Evolutionary conservation across 306 rosid species (phyloP).

Genomic region (Prunus dulcis): DNA sequence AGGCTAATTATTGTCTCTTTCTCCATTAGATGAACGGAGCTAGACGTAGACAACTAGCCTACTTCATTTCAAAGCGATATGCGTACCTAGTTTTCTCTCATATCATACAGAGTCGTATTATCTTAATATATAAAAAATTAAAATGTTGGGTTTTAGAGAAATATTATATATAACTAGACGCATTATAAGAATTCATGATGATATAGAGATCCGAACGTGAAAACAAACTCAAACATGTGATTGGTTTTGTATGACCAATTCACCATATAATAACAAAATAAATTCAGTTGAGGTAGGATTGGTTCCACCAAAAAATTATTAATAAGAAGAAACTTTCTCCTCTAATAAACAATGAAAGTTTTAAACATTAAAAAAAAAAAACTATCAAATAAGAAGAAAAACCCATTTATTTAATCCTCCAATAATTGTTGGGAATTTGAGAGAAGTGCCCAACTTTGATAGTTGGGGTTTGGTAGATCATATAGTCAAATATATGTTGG

Average conservation of each 20-base stretch:
- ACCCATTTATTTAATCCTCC: neutral
- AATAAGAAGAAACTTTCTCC: too few species aligned
- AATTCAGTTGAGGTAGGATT: neutral
- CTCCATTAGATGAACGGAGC: constrained; percentile 1
- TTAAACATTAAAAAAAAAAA: neutral
- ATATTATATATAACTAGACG: neutral
- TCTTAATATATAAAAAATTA: neutral
- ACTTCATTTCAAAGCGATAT: too few species aligned
- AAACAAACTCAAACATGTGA: neutral
- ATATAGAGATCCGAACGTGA: neutral
- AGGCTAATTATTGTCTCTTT: constrained; percentile 3
- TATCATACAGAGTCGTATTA: neutral
- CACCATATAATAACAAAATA: neutral
- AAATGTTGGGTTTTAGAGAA: neutral
- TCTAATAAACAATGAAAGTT: too few species aligned
- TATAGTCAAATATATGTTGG: constrained; percentile 16
- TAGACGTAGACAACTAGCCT: neutral
- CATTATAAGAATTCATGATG: neutral
- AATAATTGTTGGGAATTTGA: neutral
- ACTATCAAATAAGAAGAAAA: neutral
- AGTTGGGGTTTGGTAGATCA: neutral
- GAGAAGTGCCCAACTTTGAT: neutral
- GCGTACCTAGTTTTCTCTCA: neutral
- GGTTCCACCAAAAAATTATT: neutral
- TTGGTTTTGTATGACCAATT: neutral